Evolutionary conservation across 768 basidiomycete species (phyloP).

Genomic region (Termitomyces sp.): DNA sequence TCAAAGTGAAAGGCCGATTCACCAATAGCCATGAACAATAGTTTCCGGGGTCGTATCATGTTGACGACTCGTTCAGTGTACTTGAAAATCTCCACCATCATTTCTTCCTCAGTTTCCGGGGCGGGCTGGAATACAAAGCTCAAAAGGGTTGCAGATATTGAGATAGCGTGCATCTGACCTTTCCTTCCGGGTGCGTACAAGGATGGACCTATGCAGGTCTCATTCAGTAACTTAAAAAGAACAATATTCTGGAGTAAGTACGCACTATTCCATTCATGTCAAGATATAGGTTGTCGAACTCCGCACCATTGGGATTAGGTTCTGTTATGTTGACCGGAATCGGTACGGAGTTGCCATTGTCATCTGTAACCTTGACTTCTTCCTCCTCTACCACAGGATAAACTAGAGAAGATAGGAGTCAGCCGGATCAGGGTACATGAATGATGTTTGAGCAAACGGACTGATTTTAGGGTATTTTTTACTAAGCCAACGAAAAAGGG

Average conservation of each 20-base stretch:
- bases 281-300: conserved; percentile 95
- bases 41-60: conserved; percentile 92
- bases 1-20: conserved; percentile 19
- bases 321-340: conserved; percentile 76
- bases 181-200: conserved; percentile 98
- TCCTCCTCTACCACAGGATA: conserved; percentile 83
- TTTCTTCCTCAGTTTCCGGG: conserved; percentile 96
- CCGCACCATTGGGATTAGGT: conserved; percentile 92
- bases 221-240: neutral
- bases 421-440: neutral
- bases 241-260: conserved; percentile 5
- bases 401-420: conserved; percentile 37
- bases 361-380: conserved; percentile 62
- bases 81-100: conserved; percentile 97
- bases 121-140: conserved; percentile 57
- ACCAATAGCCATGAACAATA: conserved; percentile 99
- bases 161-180: conserved; percentile 41
- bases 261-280: conserved; percentile 99
- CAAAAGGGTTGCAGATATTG: neutral
- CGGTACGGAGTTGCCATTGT: conserved; percentile 61
- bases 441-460: conserved; percentile 31
- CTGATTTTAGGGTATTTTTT: conserved; percentile 99
- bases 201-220: conserved; percentile 74
- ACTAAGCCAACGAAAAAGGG: conserved; percentile 97
- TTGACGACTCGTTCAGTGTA: conserved; percentile 98